These are phyloP conservation scores for Pichia eremophila DNA, from an alignment of 805 yeast genomes.

Conservation along the genomic window DNA sequence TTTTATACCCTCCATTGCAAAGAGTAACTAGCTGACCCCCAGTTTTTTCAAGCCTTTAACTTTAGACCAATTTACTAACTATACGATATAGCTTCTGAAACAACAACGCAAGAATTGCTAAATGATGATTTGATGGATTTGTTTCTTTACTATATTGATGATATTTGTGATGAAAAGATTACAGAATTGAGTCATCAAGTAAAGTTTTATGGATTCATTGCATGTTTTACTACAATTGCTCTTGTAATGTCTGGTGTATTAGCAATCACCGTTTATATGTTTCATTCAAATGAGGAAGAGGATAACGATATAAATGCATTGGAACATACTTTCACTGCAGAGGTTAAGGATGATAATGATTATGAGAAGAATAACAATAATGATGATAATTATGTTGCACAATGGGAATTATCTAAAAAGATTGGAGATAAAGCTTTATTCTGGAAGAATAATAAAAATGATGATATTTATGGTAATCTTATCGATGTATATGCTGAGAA, in stretches of 20 bases:
- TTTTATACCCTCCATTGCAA: not conserved
- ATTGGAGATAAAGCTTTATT: not conserved
- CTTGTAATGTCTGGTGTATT: not conserved
- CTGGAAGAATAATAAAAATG: not conserved
- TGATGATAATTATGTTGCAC: not conserved
- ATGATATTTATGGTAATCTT: not conserved
- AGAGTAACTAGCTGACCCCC: not conserved
- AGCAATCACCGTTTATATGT: not conserved
- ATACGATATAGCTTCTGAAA: too few relatives aligned
- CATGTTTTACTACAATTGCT: not conserved
- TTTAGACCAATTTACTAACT: too few relatives aligned
- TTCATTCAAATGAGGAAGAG: not conserved
- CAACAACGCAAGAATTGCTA: not conserved
- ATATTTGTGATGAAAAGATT: conserved; percentile 13
- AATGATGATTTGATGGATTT: conserved; percentile 4
- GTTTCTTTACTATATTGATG: conserved; percentile 4
- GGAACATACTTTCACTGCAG: not conserved
- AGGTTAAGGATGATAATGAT: not conserved
- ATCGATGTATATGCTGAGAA: not conserved
- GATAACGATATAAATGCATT: not conserved
- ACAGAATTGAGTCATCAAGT: conserved; percentile 11
- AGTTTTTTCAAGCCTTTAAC: too few relatives aligned
- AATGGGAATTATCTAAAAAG: not conserved
- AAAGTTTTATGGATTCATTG: conserved; percentile 5
- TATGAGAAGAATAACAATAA: not conserved